Conservation (phyloP, 768 basidiomycete species). For the Myochromella boudieri region DNA sequence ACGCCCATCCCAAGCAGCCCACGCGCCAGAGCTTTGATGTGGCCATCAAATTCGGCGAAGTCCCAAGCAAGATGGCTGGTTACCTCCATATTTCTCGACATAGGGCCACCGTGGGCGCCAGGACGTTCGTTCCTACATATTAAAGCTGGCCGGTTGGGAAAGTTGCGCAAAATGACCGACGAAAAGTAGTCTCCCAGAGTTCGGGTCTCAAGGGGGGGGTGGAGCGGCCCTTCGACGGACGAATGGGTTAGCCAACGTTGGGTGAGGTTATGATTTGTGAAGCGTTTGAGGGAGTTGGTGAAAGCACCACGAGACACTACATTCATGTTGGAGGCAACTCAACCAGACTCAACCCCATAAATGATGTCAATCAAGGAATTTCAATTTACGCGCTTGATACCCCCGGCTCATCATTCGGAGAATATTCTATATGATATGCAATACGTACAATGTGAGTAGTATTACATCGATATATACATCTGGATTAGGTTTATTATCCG, state of each 20-base stretch:
- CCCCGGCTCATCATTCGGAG: too few species aligned
- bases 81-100: slow-evolving; percentile 48
- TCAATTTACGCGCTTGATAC: too few species aligned
- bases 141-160: slow-evolving; percentile 57
- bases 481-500: too few species aligned
- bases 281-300: too few species aligned
- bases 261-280: neutral
- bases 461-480: too few species aligned
- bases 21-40: slow-evolving; percentile 66
- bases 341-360: too few species aligned
- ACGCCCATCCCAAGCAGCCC: slow-evolving; percentile 73
- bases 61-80: slow-evolving; percentile 66
- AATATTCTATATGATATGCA: too few species aligned
- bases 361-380: too few species aligned
- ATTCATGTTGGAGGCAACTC: too few species aligned
- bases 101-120: slow-evolving; percentile 60
- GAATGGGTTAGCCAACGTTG: slow-evolving; percentile 42
- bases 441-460: too few species aligned
- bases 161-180: slow-evolving; percentile 49
- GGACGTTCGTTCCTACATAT: slow-evolving; percentile 62
- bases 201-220: slow-evolving; percentile 53
- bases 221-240: slow-evolving; percentile 52
- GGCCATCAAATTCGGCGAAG: slow-evolving; percentile 65
- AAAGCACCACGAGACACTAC: too few species aligned
- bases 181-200: slow-evolving; percentile 67